Base-by-base conservation (phyloP, 495 filamentous ascomycete species). In the Talaromyces adpressus region DNA sequence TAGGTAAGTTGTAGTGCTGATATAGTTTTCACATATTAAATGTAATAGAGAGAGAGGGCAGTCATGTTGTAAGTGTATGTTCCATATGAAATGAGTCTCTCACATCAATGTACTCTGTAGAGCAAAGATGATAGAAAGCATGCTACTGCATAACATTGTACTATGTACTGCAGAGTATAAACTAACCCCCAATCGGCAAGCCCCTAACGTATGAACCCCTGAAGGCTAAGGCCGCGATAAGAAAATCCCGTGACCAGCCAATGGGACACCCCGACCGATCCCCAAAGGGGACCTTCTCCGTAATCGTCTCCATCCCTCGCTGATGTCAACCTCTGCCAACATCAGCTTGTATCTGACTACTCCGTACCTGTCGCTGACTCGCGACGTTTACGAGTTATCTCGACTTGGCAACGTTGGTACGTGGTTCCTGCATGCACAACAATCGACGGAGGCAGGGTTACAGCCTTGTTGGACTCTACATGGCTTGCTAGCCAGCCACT, bases 191-290 rank as follows among this genome's bases (percentile, higher is more conserved):
- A 36, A 11, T 36, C 32, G 32, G 32, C 32, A 36, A 20, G 18
- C 51, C 51, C 27, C 18, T 58, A 7, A 22, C 27, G 20, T 4
- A 22, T 58, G 0, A 14, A 36, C 56, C 56, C 56, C 56, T 58
- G 56, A 58, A 58, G 0, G 30, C 56, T 36, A 32, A 58, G 56
- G 56, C 56, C 56, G 20, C 30, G 27, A 16, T 58, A 18, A 54
- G 27, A 36, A 32, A 5, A 58, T 34, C 30, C 56, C 56, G 30
- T 58, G 52, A 56, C n/a, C 52, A 56, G 27, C 52, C 52, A 56
- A 56, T 56, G 52, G 9, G 16, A 61, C 16, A 27, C 39, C 27
- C 56, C 30, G 14, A 18, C 56, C 18, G n/a, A 27, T 27, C 32
- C 20, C 11, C 58, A 25, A 25, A 41, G 34, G 20, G 14, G 11